These are phyloP conservation scores for Rhizomucor miehei DNA, from an alignment of 371 early-diverging fungal genomes.

Conservation along the genomic window DNA sequence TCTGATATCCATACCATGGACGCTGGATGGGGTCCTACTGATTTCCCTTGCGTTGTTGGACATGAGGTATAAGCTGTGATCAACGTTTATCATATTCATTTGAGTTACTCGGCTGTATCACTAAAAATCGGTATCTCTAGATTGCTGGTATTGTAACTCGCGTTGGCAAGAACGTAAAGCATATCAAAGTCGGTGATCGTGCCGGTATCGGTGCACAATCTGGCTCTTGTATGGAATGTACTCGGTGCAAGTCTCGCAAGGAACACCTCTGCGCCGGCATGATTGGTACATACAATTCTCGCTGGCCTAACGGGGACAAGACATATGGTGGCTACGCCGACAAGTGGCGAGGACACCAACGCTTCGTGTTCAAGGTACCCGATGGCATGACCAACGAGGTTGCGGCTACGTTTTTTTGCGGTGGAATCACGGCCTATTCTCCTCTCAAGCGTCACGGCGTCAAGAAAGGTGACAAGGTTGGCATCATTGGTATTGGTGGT, in stretches of 20 bases:
- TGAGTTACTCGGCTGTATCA: background rate
- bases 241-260: slow-evolving; percentile 20
- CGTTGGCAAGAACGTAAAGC: slow-evolving; percentile 49
- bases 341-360: slow-evolving; percentile 53
- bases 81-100: background rate
- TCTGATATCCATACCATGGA: slow-evolving; percentile 60
- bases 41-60: slow-evolving; percentile 62
- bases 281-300: slow-evolving; percentile 29
- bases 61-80: slow-evolving; percentile 27
- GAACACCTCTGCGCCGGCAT: slow-evolving; percentile 21
- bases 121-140: background rate
- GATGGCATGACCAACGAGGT: slow-evolving; percentile 44
- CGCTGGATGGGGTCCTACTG: slow-evolving; percentile 64
- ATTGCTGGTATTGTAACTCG: slow-evolving; percentile 58
- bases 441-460: slow-evolving; percentile 50
- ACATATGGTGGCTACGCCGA: slow-evolving; percentile 70
- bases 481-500: slow-evolving; percentile 61
- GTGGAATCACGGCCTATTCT: slow-evolving; percentile 60
- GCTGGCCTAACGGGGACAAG: slow-evolving; percentile 52
- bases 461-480: slow-evolving; percentile 52
- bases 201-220: slow-evolving; percentile 73
- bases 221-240: slow-evolving; percentile 39
- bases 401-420: slow-evolving; percentile 54
- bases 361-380: slow-evolving; percentile 64
- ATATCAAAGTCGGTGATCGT: slow-evolving; percentile 62